phyloP scores from a whole-genome alignment of 2,329 filamentous ascomycete species.

The Aureobasidium zeae region DNA sequence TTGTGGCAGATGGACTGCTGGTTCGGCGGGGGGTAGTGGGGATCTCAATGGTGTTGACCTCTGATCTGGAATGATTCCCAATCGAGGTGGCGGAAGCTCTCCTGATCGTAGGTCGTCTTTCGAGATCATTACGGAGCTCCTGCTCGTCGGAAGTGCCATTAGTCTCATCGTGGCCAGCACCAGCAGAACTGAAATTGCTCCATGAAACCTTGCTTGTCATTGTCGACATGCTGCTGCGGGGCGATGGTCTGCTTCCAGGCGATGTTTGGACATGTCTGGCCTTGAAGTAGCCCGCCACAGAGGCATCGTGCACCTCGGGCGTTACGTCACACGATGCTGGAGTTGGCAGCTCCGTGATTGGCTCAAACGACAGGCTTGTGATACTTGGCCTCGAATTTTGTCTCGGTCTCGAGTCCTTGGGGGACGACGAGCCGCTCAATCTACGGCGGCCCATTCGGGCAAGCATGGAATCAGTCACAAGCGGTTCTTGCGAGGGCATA shows the following conservation, averaged over 20 bases:
- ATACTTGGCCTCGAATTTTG: constrained; percentile 1
- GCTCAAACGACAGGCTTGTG: constrained; percentile 8
- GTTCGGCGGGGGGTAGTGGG: neutral
- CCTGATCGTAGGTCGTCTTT: constrained; percentile 7
- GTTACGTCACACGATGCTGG: constrained; percentile 20
- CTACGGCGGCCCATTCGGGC: neutral
- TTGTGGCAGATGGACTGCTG: neutral
- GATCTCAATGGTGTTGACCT: constrained; percentile 14
- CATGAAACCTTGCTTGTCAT: constrained; percentile 1
- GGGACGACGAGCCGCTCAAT: constrained; percentile 4
- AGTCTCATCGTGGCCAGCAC: neutral
- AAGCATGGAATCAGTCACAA: constrained; percentile 7
- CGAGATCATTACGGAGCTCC: neutral
- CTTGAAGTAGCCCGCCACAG: constrained; percentile 20
- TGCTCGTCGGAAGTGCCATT: neutral
- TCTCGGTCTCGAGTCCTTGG: neutral
- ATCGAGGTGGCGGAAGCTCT: constrained; percentile 15
- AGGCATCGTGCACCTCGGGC: constrained; percentile 23
- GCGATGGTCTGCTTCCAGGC: constrained; percentile 2
- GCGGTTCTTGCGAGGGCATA: constrained; percentile 9
- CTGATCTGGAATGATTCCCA: constrained; percentile 11
- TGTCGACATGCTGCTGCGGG: no score
- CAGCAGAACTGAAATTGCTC: neutral
- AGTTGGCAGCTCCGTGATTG: constrained; percentile 13
- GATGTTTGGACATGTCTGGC: constrained; percentile 19